phyloP scores from a whole-genome alignment of 164 flowering plant species.

The Aristolochia californica region DNA sequence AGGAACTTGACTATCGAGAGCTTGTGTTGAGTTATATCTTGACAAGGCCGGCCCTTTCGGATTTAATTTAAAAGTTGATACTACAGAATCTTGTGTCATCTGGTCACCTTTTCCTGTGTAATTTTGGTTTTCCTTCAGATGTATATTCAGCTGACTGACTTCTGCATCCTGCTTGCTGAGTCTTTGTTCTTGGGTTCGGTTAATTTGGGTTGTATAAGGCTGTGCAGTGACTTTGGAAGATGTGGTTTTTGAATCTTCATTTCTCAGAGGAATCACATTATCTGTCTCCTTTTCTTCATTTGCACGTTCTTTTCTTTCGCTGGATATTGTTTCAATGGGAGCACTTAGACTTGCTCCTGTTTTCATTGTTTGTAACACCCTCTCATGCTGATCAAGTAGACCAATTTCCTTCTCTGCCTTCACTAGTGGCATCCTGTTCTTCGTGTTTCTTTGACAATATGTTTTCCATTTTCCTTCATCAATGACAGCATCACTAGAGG shows the following conservation, averaged over 20 bases:
- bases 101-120: slow-evolving; percentile 12
- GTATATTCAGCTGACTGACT: slow-evolving; percentile 15
- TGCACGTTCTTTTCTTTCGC: slow-evolving; percentile 13
- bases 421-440: no score
- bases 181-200: neutral
- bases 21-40: neutral
- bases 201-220: neutral
- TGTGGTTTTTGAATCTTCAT: no score
- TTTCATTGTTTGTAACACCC: slow-evolving; percentile 13
- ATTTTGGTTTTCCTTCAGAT: slow-evolving; percentile 15
- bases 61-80: slow-evolving; percentile 9
- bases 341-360: slow-evolving; percentile 5
- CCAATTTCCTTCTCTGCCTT: no score
- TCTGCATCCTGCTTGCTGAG: slow-evolving; percentile 16
- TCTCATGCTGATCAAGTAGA: slow-evolving; percentile 4
- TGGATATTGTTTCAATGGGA: slow-evolving; percentile 3
- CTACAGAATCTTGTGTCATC: slow-evolving; percentile 3
- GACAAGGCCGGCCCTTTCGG: slow-evolving; percentile 10
- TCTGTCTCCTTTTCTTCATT: slow-evolving; percentile 13
- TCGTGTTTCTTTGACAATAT: no score
- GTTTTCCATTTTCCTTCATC: no score
- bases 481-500: no score
- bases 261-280: neutral
- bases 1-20: neutral
- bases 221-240: neutral